Evolutionary conservation across 140 eudicot genomes (phyloP).

Genomic region (Anethum foeniculum): DNA sequence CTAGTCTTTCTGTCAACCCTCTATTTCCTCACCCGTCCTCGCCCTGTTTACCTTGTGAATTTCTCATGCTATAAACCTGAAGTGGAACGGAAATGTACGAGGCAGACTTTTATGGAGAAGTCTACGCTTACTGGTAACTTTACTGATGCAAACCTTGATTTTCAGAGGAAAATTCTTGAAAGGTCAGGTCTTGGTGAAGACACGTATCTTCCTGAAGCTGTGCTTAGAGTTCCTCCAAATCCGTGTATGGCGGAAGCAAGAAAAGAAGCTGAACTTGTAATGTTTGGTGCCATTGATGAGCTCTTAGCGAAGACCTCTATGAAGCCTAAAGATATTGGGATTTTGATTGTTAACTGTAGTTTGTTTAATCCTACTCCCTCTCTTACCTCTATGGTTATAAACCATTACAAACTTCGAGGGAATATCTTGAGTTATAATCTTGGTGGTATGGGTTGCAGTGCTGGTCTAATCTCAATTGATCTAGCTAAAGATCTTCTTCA

Average conservation of each 20-base stretch:
- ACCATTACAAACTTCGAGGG: slow-evolving; percentile 82
- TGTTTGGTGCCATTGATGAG: slow-evolving; percentile 84
- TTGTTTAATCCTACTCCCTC: slow-evolving; percentile 82
- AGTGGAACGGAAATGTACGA: slow-evolving; percentile 64
- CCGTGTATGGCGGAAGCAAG: slow-evolving; percentile 85
- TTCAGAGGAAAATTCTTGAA: slow-evolving; percentile 71
- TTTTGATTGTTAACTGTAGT: slow-evolving; percentile 69
- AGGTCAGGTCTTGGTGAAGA: slow-evolving; percentile 81
- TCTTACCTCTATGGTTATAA: slow-evolving; percentile 66
- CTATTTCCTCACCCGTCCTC: slow-evolving; percentile 72
- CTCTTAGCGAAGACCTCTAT: slow-evolving; percentile 52
- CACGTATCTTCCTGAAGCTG: slow-evolving; percentile 78
- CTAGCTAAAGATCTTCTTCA: slow-evolving; percentile 81
- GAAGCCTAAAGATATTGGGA: slow-evolving; percentile 79
- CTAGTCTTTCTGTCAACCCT: slow-evolving; percentile 60
- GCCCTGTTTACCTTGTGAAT: slow-evolving; percentile 67
- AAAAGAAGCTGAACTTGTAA: slow-evolving; percentile 74
- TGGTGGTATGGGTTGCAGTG: slow-evolving; percentile 92
- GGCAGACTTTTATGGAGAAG: slow-evolving; percentile 69
- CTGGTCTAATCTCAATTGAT: slow-evolving; percentile 75
- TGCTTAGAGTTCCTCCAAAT: slow-evolving; percentile 62
- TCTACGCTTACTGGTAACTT: slow-evolving; percentile 48
- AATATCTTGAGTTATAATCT: slow-evolving; percentile 66
- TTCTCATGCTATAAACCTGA: slow-evolving; percentile 77
- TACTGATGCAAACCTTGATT: slow-evolving; percentile 46